phyloP scores from a whole-genome alignment of 768 basidiomycete species.

The Kwoniella sp. region DNA sequence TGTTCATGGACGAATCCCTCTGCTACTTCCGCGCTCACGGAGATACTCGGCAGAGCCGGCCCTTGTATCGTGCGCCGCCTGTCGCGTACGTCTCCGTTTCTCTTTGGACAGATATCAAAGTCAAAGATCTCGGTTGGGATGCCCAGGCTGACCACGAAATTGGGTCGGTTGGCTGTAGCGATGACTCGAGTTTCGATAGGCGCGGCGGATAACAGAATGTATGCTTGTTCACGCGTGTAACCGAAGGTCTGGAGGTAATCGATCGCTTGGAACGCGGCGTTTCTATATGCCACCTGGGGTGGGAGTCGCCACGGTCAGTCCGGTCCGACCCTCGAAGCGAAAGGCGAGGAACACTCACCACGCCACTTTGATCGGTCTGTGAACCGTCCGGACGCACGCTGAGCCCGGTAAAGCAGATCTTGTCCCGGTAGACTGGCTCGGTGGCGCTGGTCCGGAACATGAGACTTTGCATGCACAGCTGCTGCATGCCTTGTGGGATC shows the following conservation, averaged over 20 bases:
- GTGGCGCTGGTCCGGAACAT: slow-evolving; percentile 61
- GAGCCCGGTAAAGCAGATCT: slow-evolving; percentile 72
- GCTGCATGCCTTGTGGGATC: slow-evolving; percentile 69
- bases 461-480: slow-evolving; percentile 68
- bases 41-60: slow-evolving; percentile 2
- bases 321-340: no score
- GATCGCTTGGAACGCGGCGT: slow-evolving; percentile 72
- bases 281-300: slow-evolving; percentile 63
- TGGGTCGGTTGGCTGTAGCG: slow-evolving; percentile 55
- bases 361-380: slow-evolving; percentile 15
- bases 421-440: slow-evolving; percentile 69
- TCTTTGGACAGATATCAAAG: slow-evolving; percentile 20
- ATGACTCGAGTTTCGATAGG: slow-evolving; percentile 55
- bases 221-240: slow-evolving; percentile 74
- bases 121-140: slow-evolving; percentile 76
- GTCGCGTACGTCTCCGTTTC: neutral
- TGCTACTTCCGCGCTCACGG: neutral
- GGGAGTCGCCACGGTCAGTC: no score
- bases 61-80: neutral
- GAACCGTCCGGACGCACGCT: slow-evolving; percentile 59
- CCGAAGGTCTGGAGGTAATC: slow-evolving; percentile 65
- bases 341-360: no score
- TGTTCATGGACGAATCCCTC: neutral
- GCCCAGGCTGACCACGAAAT: slow-evolving; percentile 70
- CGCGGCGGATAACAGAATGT: slow-evolving; percentile 65